Percentiles rank a stretch among this genome's conserved stretches.
These are phyloP conservation scores for Pisolithus orientalis DNA, from an alignment of 768 basidiomycete species.

Conservation along the genomic window DNA sequence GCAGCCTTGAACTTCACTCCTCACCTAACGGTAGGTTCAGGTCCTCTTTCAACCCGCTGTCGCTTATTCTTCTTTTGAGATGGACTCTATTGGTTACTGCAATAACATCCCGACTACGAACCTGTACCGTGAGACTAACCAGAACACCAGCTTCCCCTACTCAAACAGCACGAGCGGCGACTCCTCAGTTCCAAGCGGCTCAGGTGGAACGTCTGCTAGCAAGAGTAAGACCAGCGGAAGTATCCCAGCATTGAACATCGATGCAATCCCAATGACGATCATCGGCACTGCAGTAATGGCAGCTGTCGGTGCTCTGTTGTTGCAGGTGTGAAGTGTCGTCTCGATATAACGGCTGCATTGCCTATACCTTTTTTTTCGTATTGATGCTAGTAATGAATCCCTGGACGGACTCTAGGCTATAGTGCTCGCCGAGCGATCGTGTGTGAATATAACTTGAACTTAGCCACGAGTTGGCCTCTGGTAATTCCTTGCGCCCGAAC, in stretches of 20 bases:
- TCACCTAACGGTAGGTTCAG: constrained; percentile 48
- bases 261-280: constrained; percentile 10
- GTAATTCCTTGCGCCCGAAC: too few relatives aligned
- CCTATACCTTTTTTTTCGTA: background rate
- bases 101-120: constrained; percentile 53
- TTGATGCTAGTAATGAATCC: background rate
- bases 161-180: constrained; percentile 26
- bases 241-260: constrained; percentile 6
- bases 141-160: constrained; percentile 62
- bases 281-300: constrained; percentile 9
- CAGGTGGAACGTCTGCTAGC: constrained; percentile 1
- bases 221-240: constrained; percentile 1
- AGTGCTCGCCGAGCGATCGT: too few relatives aligned
- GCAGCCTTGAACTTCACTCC: constrained; percentile 64
- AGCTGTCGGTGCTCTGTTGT: constrained; percentile 7
- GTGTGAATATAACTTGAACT: too few relatives aligned
- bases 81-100: constrained; percentile 78
- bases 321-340: constrained; percentile 2
- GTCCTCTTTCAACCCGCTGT: background rate
- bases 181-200: constrained; percentile 8
- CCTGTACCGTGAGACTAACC: constrained; percentile 80
- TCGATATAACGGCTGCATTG: too few relatives aligned
- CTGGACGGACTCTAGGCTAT: too few relatives aligned
- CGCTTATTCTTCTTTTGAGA: constrained; percentile 27
- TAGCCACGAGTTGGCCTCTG: too few relatives aligned